A percentile compares a stretch with the other conserved stretches of the same genome.
Evolutionary conservation across 1,139 yeast genomes (phyloP).

Genomic region (Pichia sp.): DNA sequence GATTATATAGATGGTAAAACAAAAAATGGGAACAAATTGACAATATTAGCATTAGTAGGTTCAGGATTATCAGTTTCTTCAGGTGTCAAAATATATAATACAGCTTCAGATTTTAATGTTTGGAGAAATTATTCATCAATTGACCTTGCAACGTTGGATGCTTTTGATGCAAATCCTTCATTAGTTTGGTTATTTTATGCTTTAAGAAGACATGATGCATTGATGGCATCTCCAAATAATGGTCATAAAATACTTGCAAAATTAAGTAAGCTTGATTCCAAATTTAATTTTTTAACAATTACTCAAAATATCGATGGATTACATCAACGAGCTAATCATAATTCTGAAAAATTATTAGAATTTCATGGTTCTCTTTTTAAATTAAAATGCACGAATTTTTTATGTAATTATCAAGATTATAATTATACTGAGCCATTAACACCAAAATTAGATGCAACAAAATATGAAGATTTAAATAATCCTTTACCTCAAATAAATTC

Average conservation of each 20-base stretch:
- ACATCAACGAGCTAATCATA: conserved; percentile 59
- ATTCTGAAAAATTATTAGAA: conserved; percentile 45
- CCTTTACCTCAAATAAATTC: conserved; percentile 36
- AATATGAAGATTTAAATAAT: conserved; percentile 9
- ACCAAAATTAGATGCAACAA: conserved; percentile 37
- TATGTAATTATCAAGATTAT: conserved; percentile 56
- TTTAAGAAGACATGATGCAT: conserved; percentile 58
- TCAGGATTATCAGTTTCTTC: conserved; percentile 79
- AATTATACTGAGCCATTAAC: conserved; percentile 61
- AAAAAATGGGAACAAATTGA: conserved; percentile 30
- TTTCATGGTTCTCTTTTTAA: conserved; percentile 77
- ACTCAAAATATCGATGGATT: conserved; percentile 84
- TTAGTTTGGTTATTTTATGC: conserved; percentile 88
- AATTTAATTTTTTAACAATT: conserved; percentile 46
- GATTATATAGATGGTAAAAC: background rate
- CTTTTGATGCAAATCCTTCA: conserved; percentile 75
- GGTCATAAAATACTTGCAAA: conserved; percentile 70
- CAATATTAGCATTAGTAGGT: conserved; percentile 69
- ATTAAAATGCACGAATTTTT: conserved; percentile 67
- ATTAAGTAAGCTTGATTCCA: conserved; percentile 30
- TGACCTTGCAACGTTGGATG: conserved; percentile 87
- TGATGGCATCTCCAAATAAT: conserved; percentile 60
- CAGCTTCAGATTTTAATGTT: conserved; percentile 30
- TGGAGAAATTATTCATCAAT: conserved; percentile 78
- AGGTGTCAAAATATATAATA: conserved; percentile 61